Conservation (phyloP, 2,329 filamentous ascomycete genomes). For the Grosmannia clavigera region DNA sequence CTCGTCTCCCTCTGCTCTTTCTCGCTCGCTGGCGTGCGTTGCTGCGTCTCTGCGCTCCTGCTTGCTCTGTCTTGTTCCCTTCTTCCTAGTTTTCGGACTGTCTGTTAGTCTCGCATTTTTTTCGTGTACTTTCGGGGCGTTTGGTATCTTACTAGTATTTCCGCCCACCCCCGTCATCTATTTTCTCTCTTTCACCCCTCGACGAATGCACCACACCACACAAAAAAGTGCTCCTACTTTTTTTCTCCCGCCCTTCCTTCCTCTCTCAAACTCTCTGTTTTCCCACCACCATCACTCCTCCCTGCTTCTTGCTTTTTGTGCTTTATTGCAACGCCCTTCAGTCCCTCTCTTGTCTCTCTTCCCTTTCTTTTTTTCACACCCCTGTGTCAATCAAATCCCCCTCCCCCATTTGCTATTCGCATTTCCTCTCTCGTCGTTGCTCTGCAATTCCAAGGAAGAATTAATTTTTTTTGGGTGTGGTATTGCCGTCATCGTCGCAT, state of each 20-base stretch:
- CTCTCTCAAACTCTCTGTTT: neutral
- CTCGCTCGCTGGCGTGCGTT: neutral
- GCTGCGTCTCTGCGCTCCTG: neutral
- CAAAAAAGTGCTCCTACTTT: slow-evolving; percentile 3
- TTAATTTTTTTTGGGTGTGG: slow-evolving; percentile 2
- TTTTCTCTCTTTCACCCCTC: slow-evolving; percentile 1
- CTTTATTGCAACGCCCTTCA: slow-evolving; percentile 2
- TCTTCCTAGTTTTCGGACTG: neutral
- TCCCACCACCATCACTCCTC: neutral
- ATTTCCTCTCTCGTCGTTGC: slow-evolving; percentile 2
- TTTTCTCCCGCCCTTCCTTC: neutral
- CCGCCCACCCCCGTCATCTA: slow-evolving; percentile 1
- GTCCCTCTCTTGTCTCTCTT: slow-evolving; percentile 4
- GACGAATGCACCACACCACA: neutral
- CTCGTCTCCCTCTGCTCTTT: neutral
- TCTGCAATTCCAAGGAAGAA: slow-evolving; percentile 6
- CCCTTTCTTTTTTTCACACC: slow-evolving; percentile 1
- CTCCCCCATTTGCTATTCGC: slow-evolving; percentile 1
- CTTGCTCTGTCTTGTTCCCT: neutral
- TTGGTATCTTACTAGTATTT: neutral
- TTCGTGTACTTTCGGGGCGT: neutral
- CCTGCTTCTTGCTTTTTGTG: slow-evolving; percentile 1
- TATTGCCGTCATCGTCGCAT: slow-evolving; percentile 6
- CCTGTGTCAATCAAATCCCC: neutral
- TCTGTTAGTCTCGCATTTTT: neutral